Evolutionary conservation across 192 early-diverging fungal species (phyloP).

Genomic region (Geosiphon pyriformis): DNA sequence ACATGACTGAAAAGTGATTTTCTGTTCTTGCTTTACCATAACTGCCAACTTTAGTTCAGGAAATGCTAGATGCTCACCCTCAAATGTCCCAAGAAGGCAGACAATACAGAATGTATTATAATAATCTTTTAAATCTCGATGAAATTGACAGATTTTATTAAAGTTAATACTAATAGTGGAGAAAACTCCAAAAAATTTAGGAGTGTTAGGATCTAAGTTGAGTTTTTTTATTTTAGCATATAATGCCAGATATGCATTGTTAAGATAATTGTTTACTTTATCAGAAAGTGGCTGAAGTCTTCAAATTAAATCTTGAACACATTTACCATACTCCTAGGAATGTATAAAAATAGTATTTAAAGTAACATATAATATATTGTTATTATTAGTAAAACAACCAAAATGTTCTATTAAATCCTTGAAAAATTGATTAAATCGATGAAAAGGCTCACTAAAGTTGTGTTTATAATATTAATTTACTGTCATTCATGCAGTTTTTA

Average conservation of each 20-base stretch:
- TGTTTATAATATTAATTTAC: conserved; percentile 6
- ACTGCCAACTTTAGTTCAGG: background rate
- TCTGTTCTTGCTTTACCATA: background rate
- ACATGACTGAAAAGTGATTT: too few species aligned
- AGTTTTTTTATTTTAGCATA: conserved; percentile 11
- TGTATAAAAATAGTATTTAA: background rate
- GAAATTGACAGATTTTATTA: conserved; percentile 14
- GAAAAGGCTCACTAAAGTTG: background rate
- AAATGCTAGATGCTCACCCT: background rate
- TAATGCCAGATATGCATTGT: background rate
- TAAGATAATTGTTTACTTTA: background rate
- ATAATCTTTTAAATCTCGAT: conserved; percentile 17
- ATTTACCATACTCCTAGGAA: background rate
- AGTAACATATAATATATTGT: background rate
- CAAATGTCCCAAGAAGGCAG: conserved; percentile 5
- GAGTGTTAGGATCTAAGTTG: conserved; percentile 10
- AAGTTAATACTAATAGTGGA: conserved; percentile 5
- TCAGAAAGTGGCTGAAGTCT: background rate
- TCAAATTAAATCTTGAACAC: conserved; percentile 14
- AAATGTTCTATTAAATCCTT: conserved; percentile 8
- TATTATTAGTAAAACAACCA: conserved; percentile 2
- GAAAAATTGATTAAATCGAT: background rate
- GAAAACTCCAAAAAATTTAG: conserved; percentile 18
- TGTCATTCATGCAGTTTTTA: background rate
- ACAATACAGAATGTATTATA: conserved; percentile 11